A percentile compares a stretch with the other conserved stretches of the same genome.
Evolutionary conservation across 1,139 yeast species (phyloP).

Genomic region (Yamadazyma taylorii): DNA sequence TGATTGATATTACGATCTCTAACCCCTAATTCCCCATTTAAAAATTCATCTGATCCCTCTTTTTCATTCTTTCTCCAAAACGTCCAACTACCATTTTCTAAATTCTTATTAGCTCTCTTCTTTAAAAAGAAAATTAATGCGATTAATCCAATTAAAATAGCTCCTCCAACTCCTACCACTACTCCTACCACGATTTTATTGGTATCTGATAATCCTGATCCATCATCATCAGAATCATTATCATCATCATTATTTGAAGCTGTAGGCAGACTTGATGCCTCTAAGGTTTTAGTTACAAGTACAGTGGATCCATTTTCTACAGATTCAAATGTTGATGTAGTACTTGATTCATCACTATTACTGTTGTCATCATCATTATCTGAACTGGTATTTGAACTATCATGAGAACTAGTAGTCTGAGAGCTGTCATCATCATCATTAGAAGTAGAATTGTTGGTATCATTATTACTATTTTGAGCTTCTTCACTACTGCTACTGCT

Average conservation of each 20-base stretch:
- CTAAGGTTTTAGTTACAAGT: slow-evolving; percentile 39
- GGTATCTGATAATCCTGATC: slow-evolving; percentile 42
- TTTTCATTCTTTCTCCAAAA: slow-evolving; percentile 54
- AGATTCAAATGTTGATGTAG: slow-evolving; percentile 31
- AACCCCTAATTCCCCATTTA: slow-evolving; percentile 60
- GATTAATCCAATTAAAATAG: slow-evolving; percentile 38
- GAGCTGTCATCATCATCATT: neutral
- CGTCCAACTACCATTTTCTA: slow-evolving; percentile 45
- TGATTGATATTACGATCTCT: slow-evolving; percentile 48
- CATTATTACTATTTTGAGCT: no score
- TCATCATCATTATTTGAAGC: slow-evolving; percentile 21
- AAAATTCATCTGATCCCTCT: slow-evolving; percentile 51
- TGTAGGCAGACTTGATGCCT: slow-evolving; percentile 29
- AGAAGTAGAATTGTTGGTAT: no score
- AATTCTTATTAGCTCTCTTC: slow-evolving; percentile 30
- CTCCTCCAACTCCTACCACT: slow-evolving; percentile 52
- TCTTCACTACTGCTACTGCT: no score
- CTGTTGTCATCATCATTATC: neutral
- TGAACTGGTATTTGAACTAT: neutral
- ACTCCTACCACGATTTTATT: slow-evolving; percentile 51
- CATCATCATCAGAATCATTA: slow-evolving; percentile 4
- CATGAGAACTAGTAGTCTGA: neutral
- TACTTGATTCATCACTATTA: slow-evolving; percentile 10
- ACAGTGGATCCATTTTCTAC: slow-evolving; percentile 39
- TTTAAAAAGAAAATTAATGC: slow-evolving; percentile 38